Base-by-base conservation (phyloP, 2,329 filamentous ascomycete species). In the Aspergillus latus region DNA sequence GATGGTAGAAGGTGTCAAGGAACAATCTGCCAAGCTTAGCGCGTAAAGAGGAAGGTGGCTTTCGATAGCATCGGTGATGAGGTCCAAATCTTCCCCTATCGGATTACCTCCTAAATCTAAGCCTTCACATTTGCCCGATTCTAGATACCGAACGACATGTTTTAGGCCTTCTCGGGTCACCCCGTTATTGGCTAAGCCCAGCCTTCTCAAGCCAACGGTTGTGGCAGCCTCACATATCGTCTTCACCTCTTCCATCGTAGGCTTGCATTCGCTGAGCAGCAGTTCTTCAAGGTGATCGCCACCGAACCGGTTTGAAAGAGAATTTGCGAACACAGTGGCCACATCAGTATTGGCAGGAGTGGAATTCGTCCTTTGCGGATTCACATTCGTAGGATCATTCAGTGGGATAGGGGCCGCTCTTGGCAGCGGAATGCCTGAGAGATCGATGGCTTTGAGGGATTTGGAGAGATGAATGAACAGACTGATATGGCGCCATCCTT, bases 401-500 rank as follows among this genome's bases (percentile, higher is more conserved):
- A 67, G 50, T 15, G 63, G 39, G 40, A 68, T 49, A 21, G 21
- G 21, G 28, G 66, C 62, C 3, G 69, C 65, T 44, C 77, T 76
- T 2, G 90, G 92, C 62, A 97, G 93, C 2, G 85, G 83, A 57
- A 96, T 87, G 66, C 90, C 88, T 0, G 92, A 96, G 29, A 97
- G 72, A 71, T 99, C 94, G 26, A 97, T 83, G 5, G 84, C 88
- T 71, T 92, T 92, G 54, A 99, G 79, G 1, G 92, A 92, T 59
- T 86, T 87, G 65, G 90, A 96, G 78, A 97, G 87, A 74, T 96
- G 90, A 51, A 96, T 81, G 70, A 97, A 99, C 5, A 96, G 78
- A 40, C 88, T 88, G 56, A 97, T 86, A 69, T 97, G 86, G 66
- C 88, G 92, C 94, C 94, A 99, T 13, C 93, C 94, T 61, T 95